Evolutionary conservation across 2,329 filamentous ascomycete genomes (phyloP).

Genomic region (Mollisiaceae sp.): DNA sequence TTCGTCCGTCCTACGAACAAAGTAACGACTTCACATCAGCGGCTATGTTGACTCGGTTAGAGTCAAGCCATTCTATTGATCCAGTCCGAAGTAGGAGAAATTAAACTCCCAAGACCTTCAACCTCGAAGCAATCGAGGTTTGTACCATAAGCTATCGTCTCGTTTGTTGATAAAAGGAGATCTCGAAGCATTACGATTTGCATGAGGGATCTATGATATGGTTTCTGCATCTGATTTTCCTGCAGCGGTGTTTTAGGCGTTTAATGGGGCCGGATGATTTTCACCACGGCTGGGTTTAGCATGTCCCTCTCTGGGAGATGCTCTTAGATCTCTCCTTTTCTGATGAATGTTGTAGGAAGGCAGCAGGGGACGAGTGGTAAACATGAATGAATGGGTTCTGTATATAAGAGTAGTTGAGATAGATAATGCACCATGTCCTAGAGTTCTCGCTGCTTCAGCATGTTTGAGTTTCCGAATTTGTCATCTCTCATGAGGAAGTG

Average conservation of each 20-base stretch:
- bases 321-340: slow-evolving; percentile 27
- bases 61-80: slow-evolving; percentile 63
- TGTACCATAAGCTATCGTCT: slow-evolving; percentile 44
- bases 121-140: slow-evolving; percentile 23
- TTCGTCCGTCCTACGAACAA: slow-evolving; percentile 82
- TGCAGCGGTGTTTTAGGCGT: slow-evolving; percentile 41
- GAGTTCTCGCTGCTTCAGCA: background rate
- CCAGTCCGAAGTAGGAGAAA: slow-evolving; percentile 37
- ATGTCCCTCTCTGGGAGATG: slow-evolving; percentile 17
- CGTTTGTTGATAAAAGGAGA: slow-evolving; percentile 45
- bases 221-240: slow-evolving; percentile 34
- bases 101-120: slow-evolving; percentile 28
- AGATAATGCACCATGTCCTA: slow-evolving; percentile 33
- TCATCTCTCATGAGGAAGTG: background rate
- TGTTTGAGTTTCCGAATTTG: background rate
- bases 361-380: background rate
- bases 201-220: slow-evolving; percentile 54
- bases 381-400: slow-evolving; percentile 30
- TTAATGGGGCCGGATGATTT: slow-evolving; percentile 22
- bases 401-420: slow-evolving; percentile 32
- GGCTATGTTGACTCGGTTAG: slow-evolving; percentile 81
- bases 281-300: slow-evolving; percentile 7
- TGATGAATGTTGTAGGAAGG: slow-evolving; percentile 15
- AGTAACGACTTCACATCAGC: slow-evolving; percentile 92
- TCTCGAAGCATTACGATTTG: slow-evolving; percentile 52